A percentile compares a stretch with the other conserved stretches of the same genome.
These are phyloP conservation scores for Pythium rishiriense DNA, from an alignment of 352 stramenopile genomes.

Conservation along the genomic window DNA sequence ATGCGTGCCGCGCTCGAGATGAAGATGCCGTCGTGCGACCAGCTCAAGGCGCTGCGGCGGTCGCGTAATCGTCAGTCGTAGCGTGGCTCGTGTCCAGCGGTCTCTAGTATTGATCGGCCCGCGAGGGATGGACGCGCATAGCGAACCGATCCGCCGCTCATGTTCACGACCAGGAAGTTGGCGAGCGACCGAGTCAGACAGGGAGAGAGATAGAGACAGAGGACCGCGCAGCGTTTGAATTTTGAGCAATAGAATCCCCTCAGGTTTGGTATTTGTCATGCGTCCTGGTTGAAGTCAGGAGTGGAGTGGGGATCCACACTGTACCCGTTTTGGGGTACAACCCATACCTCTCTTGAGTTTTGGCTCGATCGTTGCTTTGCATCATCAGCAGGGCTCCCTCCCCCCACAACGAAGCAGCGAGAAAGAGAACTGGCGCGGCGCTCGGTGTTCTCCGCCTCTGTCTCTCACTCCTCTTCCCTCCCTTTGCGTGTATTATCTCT, in stretches of 20 bases:
- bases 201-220: too few species aligned
- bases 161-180: too few species aligned
- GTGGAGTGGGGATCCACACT: background rate
- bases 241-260: conserved; percentile 8
- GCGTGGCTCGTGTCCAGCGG: background rate
- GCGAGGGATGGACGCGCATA: too few species aligned
- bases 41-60: conserved; percentile 68
- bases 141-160: too few species aligned
- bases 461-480: conserved; percentile 13
- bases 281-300: background rate
- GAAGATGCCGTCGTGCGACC: conserved; percentile 83
- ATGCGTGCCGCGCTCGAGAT: conserved; percentile 83
- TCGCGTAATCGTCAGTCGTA: conserved; percentile 52
- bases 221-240: background rate
- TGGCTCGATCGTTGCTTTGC: too few species aligned
- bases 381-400: too few species aligned
- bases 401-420: too few species aligned
- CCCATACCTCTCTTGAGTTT: background rate
- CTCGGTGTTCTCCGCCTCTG: background rate
- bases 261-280: background rate
- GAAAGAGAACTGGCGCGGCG: background rate
- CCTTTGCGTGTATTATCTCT: too few species aligned
- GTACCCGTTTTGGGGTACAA: background rate
- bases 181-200: background rate
- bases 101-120: too few species aligned